phyloP scores from a whole-genome alignment of 257 asterid genomes.

The Anisodus acutangulus region DNA sequence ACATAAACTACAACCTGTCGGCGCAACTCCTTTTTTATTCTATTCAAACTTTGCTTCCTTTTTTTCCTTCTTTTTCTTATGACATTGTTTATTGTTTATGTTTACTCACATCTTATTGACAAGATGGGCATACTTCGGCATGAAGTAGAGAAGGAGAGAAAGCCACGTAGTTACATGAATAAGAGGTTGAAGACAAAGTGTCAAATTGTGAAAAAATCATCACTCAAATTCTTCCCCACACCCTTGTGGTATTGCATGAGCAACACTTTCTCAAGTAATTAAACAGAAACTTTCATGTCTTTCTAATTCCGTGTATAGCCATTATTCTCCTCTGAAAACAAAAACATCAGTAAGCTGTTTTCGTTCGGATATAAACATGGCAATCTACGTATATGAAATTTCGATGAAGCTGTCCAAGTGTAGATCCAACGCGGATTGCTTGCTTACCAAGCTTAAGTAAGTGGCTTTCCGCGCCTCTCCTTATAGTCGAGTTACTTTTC shows the following conservation, averaged over 20 bases:
- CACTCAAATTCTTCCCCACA: slow-evolving; percentile 16
- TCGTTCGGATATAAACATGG: too few relatives aligned
- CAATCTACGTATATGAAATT: too few relatives aligned
- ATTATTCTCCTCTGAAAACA: too few relatives aligned
- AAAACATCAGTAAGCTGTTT: too few relatives aligned
- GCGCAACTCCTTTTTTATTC: background rate
- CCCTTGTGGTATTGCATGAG: background rate
- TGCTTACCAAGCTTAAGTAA: too few relatives aligned
- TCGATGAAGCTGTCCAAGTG: too few relatives aligned
- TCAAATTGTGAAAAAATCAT: slow-evolving; percentile 4
- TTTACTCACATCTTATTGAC: background rate
- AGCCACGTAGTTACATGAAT: slow-evolving; percentile 40
- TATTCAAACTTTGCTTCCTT: background rate
- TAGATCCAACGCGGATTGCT: too few relatives aligned
- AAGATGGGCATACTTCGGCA: background rate
- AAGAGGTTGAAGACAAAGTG: slow-evolving; percentile 28
- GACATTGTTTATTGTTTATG: background rate
- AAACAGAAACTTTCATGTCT: background rate
- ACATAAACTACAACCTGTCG: background rate
- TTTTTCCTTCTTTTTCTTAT: background rate
- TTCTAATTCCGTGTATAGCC: background rate
- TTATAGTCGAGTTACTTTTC: too few relatives aligned
- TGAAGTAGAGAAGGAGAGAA: slow-evolving; percentile 43
- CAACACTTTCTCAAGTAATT: background rate
- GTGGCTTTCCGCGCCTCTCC: too few relatives aligned